These are phyloP conservation scores for Aspergillus sp. DNA, from an alignment of 2,329 filamentous ascomycete genomes.

Conservation along the genomic window DNA sequence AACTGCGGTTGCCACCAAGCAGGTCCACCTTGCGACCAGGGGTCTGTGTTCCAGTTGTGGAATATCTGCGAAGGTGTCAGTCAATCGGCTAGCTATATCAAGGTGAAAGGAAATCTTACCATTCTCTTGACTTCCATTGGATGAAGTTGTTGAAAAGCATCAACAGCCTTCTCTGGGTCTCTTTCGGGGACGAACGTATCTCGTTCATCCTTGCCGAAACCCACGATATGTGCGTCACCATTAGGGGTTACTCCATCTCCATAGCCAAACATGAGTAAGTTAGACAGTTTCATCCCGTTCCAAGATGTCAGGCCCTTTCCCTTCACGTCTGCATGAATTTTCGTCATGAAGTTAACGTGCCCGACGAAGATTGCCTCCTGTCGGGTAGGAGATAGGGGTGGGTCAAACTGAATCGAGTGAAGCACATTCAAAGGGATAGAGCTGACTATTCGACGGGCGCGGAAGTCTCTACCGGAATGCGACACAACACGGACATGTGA, in stretches of 20 bases:
- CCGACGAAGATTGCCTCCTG: conserved; percentile 20
- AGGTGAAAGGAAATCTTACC: neutral
- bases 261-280: conserved; percentile 3
- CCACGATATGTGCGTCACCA: conserved; percentile 2
- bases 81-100: too few species aligned
- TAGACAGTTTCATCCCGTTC: neutral
- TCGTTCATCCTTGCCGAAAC: conserved; percentile 1
- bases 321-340: conserved; percentile 22
- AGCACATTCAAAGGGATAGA: conserved; percentile 27
- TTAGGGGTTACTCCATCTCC: conserved; percentile 1
- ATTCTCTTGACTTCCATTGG: conserved; percentile 3
- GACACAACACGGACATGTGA: neutral
- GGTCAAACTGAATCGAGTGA: conserved; percentile 16
- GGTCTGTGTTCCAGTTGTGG: conserved; percentile 4
- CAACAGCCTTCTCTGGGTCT: neutral
- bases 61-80: neutral
- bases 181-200: neutral
- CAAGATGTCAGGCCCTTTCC: conserved; percentile 2
- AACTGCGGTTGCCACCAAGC: conserved; percentile 2
- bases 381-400: conserved; percentile 16
- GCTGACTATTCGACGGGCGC: conserved; percentile 22
- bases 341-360: conserved; percentile 18
- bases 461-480: conserved; percentile 8
- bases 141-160: neutral
- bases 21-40: conserved; percentile 1